phyloP scores from a whole-genome alignment of 2,329 filamentous ascomycete species.

The Penicillium frequentans region DNA sequence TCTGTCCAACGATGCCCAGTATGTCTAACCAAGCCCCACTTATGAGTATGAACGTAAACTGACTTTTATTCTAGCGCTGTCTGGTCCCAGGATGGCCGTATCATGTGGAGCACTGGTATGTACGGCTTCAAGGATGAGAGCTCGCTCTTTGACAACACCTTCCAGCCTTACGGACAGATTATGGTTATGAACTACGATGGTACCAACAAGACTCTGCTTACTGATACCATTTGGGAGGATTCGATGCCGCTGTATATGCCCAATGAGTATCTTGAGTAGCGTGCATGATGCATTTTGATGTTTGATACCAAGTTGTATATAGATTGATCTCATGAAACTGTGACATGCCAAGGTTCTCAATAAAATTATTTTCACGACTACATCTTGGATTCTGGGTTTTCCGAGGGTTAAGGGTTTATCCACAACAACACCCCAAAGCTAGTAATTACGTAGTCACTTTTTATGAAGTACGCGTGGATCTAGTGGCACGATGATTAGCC shows the following conservation, averaged over 20 bases:
- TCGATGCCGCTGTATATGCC: slow-evolving; percentile 31
- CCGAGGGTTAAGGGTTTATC: no score
- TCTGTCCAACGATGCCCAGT: slow-evolving; percentile 41
- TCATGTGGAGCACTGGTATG: slow-evolving; percentile 44
- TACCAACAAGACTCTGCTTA: slow-evolving; percentile 28
- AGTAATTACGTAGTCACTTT: no score
- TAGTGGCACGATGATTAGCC: no score
- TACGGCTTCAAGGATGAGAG: slow-evolving; percentile 48
- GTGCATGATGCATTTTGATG: not conserved
- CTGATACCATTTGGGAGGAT: slow-evolving; percentile 34
- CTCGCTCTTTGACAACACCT: slow-evolving; percentile 44
- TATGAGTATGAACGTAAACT: not conserved
- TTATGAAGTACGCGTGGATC: no score
- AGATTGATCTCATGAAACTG: not conserved
- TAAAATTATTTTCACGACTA: not conserved
- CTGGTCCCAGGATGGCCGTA: slow-evolving; percentile 45
- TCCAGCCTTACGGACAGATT: slow-evolving; percentile 49
- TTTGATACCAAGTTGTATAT: not conserved
- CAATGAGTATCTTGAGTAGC: slow-evolving; percentile 8
- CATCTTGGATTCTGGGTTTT: not conserved
- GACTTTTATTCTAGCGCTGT: slow-evolving; percentile 29
- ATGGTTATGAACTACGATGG: slow-evolving; percentile 48
- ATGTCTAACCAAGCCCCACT: not conserved
- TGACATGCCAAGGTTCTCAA: not conserved
- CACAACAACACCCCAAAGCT: no score